Evolutionary conservation across 1,284 basidiomycete species (phyloP), one percentile per base, ranked within the genome.

Genomic region (Golubevia pallescens): DNA sequence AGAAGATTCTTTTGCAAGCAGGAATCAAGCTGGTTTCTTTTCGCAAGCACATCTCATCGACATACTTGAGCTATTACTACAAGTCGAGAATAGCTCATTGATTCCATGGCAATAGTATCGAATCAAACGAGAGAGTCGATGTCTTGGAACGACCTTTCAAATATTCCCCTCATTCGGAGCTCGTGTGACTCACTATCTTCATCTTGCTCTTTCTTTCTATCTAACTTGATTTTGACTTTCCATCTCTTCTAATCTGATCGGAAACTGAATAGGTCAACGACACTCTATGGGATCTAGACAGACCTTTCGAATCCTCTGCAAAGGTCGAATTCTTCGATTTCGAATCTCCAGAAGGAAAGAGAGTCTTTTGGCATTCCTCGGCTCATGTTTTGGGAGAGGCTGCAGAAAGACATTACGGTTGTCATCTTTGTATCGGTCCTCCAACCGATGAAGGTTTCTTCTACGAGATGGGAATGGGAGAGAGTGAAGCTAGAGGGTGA

Each of bases 341-440:
- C 81, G 94, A 98, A 61, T 91, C 95, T 72, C 92, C 93, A 7
- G 95, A 98, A 89, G 96, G 95, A 24, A 82, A 82, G 70, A 71
- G 78, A 51, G 97, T 99, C 42, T 99, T 99, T 88, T 99, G 97
- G 97, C 97, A 99, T 86, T 98, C 96, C 23, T 98, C 95, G 10
- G 97, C 97, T 0, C 97, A 99, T 87, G 95, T 99, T 64, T 89
- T 99, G n/a, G 97, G 97, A 61, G 97, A 99, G 87, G 93, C 97
- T 57, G 91, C 94, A 56, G 97, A 99, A 86, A 90, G 93, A 68
- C 94, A 97, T 86, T 97, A 98, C 86, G 96, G 96, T 55, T 97
- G 95, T 86, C 95, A 97, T 87, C 89, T 99, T 19, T 97, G 96
- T 85, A 92, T 98, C 76, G 97, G 97, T 14, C 97, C 97, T 20